Evolutionary conservation across 2,329 filamentous ascomycete genomes (phyloP).

Genomic region (Paecilomyces niveus): DNA sequence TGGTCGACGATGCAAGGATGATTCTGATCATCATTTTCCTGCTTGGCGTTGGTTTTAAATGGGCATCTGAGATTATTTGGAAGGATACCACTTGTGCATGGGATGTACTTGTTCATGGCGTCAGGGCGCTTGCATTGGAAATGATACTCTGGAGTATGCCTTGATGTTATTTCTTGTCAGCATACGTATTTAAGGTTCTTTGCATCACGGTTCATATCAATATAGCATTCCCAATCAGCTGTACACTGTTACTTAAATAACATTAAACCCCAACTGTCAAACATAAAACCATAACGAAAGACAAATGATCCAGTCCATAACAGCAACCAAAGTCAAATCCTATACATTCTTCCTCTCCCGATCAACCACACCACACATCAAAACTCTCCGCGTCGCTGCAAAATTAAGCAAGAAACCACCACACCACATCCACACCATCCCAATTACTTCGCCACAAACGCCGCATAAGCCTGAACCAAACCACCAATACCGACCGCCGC

Average conservation of each 20-base stretch:
- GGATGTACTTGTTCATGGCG: background rate
- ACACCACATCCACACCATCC: too few relatives aligned
- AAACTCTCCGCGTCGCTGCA: background rate
- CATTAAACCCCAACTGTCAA: background rate
- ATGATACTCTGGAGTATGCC: background rate
- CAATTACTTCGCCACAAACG: background rate
- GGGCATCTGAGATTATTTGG: slow-evolving; percentile 3
- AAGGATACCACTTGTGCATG: background rate
- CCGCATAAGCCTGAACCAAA: slow-evolving; percentile 1
- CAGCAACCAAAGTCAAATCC: background rate
- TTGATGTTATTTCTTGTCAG: background rate
- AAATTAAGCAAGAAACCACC: background rate
- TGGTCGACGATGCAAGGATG: slow-evolving; percentile 71
- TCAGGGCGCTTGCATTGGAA: background rate
- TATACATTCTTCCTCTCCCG: background rate
- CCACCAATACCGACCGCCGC: background rate
- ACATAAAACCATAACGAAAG: background rate
- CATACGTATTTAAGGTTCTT: background rate
- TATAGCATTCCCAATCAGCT: background rate
- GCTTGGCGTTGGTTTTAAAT: slow-evolving; percentile 12
- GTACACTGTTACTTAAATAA: background rate
- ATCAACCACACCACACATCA: background rate
- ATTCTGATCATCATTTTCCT: background rate
- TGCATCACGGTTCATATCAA: background rate
- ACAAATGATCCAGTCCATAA: background rate